Evolutionary conservation across 192 early-diverging fungal species (phyloP).

Genomic region (Paraglomus brasilianum): DNA sequence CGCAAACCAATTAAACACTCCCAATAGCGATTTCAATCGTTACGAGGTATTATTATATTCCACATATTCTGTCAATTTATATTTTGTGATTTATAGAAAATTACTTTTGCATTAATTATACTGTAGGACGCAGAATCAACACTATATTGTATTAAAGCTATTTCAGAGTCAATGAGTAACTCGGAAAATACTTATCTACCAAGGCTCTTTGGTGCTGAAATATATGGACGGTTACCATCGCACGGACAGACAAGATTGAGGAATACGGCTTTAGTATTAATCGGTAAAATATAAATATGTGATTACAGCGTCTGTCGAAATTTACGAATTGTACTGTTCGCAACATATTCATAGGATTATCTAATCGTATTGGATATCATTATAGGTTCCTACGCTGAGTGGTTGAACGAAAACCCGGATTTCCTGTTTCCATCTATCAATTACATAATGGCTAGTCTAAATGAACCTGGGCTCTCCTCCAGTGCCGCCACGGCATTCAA

Average conservation of each 20-base stretch:
- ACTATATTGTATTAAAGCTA: slow-evolving; percentile 61
- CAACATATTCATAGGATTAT: slow-evolving; percentile 17
- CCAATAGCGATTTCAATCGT: slow-evolving; percentile 20
- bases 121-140: slow-evolving; percentile 51
- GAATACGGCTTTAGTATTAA: slow-evolving; percentile 45
- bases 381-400: slow-evolving; percentile 65
- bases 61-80: not conserved
- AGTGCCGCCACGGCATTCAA: slow-evolving; percentile 66
- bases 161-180: slow-evolving; percentile 63
- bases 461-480: slow-evolving; percentile 52
- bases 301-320: not conserved
- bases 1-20: slow-evolving; percentile 29
- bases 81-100: not conserved
- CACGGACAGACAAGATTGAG: slow-evolving; percentile 42
- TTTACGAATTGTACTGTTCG: slow-evolving; percentile 6
- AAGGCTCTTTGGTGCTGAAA: slow-evolving; percentile 57
- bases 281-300: slow-evolving; percentile 37
- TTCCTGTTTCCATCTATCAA: slow-evolving; percentile 58
- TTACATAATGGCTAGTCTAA: slow-evolving; percentile 62
- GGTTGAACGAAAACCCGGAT: slow-evolving; percentile 62
- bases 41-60: slow-evolving; percentile 23
- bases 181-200: slow-evolving; percentile 53
- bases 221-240: slow-evolving; percentile 50
- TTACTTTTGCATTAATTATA: not conserved
- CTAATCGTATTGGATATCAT: slow-evolving; percentile 35